Conservation (phyloP, 345 rosid genomes). For the Leavenworthia alabamica region DNA sequence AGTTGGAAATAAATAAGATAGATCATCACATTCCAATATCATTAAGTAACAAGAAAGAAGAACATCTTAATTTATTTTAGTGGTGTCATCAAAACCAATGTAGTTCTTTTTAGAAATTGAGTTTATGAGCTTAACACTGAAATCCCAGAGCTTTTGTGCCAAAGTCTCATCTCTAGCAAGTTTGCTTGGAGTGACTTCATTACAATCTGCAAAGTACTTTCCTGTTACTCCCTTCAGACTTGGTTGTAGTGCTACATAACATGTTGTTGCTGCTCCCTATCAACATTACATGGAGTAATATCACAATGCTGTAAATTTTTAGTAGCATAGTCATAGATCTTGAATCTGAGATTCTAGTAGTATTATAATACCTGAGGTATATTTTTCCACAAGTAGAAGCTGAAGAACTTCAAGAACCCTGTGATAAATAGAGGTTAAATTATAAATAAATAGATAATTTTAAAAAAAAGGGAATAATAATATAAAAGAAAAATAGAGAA, state of each 20-base stretch:
- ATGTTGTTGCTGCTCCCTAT: conserved; percentile 95
- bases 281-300: background rate
- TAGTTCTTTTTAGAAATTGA: conserved; percentile 32
- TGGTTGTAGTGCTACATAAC: conserved; percentile 81
- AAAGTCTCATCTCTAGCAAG: conserved; percentile 50
- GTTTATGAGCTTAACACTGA: conserved; percentile 53
- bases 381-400: conserved; percentile 70
- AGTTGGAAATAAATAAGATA: background rate
- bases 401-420: conserved; percentile 54
- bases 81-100: conserved; percentile 12
- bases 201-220: conserved; percentile 76
- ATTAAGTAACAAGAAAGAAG: background rate
- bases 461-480: background rate
- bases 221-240: conserved; percentile 56
- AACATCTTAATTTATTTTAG: background rate
- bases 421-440: conserved; percentile 2
- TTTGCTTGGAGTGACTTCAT: conserved; percentile 51
- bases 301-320: background rate
- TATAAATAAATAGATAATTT: background rate
- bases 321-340: background rate
- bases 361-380: conserved; percentile 62
- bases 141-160: conserved; percentile 67
- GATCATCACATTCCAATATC: background rate
- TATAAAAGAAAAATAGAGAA: background rate
- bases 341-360: background rate